These are phyloP conservation scores for Zalaria sp. DNA, from an alignment of 2,329 filamentous ascomycete genomes.

Conservation along the genomic window DNA sequence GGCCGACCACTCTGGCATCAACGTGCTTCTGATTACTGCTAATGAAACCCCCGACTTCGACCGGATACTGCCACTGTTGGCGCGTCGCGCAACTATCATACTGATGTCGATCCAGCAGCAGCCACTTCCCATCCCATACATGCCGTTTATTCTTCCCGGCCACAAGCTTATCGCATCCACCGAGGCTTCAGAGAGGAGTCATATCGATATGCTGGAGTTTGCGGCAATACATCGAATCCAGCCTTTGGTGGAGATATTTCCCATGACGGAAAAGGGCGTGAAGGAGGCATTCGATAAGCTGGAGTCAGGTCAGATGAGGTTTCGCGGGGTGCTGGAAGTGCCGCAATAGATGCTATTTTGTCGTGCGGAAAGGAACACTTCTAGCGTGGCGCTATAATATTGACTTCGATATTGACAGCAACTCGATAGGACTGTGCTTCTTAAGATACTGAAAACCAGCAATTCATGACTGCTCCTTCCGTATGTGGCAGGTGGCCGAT, in stretches of 20 bases:
- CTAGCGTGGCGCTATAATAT: too few species aligned
- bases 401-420: too few species aligned
- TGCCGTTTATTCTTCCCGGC: slow-evolving; percentile 20
- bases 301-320: slow-evolving; percentile 29
- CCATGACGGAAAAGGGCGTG: slow-evolving; percentile 25
- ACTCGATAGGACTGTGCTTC: too few species aligned
- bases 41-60: slow-evolving; percentile 16
- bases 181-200: slow-evolving; percentile 16
- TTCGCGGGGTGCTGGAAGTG: slow-evolving; percentile 24
- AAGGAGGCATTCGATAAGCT: slow-evolving; percentile 26
- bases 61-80: slow-evolving; percentile 13
- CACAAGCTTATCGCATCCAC: slow-evolving; percentile 18
- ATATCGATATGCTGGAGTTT: slow-evolving; percentile 29
- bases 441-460: too few species aligned
- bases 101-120: slow-evolving; percentile 20
- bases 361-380: too few species aligned
- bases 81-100: slow-evolving; percentile 17
- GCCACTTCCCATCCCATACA: slow-evolving; percentile 16
- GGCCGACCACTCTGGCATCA: slow-evolving; percentile 8
- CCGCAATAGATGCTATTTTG: background rate
- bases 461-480: too few species aligned
- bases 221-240: slow-evolving; percentile 26
- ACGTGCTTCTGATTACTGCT: slow-evolving; percentile 16
- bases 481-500: too few species aligned
- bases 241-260: slow-evolving; percentile 29